A percentile compares a stretch with the other conserved stretches of the same genome.
These are phyloP conservation scores for Barnettozyma californica DNA, from an alignment of 805 yeast genomes.

Conservation along the genomic window DNA sequence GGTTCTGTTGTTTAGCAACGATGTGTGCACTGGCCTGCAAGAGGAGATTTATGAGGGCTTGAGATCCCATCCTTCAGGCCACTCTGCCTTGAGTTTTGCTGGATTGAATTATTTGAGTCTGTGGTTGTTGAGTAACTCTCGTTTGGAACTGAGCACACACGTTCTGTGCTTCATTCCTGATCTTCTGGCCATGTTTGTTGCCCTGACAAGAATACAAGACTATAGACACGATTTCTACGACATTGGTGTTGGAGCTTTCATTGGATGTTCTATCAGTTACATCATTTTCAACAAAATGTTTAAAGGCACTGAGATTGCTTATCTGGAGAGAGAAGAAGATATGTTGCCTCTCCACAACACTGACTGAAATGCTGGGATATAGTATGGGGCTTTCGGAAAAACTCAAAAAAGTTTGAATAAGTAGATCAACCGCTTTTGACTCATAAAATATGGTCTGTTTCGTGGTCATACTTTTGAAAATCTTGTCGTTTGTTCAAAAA, in stretches of 20 bases:
- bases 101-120: conserved; percentile 56
- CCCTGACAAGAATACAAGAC: conserved; percentile 81
- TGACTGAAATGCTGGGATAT: background rate
- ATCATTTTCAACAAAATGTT: conserved; percentile 17
- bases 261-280: conserved; percentile 43
- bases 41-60: conserved; percentile 56
- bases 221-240: conserved; percentile 91
- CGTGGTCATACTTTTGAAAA: too few species aligned
- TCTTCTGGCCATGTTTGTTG: conserved; percentile 70
- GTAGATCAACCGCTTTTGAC: background rate
- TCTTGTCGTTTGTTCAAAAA: too few species aligned
- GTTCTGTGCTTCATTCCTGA: conserved; percentile 42
- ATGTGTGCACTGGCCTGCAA: conserved; percentile 51
- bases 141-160: conserved; percentile 2
- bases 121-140: conserved; percentile 61
- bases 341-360: conserved; percentile 13
- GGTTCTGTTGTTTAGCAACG: conserved; percentile 23
- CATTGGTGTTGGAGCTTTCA: conserved; percentile 61
- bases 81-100: conserved; percentile 62
- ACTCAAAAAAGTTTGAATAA: background rate
- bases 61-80: conserved; percentile 80
- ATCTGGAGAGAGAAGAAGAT: conserved; percentile 10
- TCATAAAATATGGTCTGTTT: too few species aligned
- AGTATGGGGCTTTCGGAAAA: background rate
- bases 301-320: conserved; percentile 16